Base-by-base conservation (phyloP, 805 yeast species). In the Candida nanaspora region DNA sequence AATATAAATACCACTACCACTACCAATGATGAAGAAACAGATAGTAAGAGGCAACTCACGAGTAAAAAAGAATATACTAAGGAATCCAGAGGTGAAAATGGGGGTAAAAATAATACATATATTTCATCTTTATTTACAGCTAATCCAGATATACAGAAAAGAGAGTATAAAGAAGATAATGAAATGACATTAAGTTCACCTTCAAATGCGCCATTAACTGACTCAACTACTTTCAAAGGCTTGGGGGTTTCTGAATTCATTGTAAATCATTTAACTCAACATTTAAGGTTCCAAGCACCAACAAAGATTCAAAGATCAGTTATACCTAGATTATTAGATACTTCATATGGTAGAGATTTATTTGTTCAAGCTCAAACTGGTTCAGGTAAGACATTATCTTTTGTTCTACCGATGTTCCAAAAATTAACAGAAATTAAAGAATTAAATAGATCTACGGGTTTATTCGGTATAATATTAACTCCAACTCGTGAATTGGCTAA, bases 301-400 rank as follows among this genome's bases (percentile, higher is more conserved):
- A 94, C 98, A 0, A 78, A 77, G 50, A 86, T 93, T 49, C 99
- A 93, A 62, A 73, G 86, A 47, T 64, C 82, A 6, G 93, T 84
- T 0, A 67, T 88, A 9, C 96, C 98, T 18, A 67, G 69, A 39
- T 57, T 79, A 23, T 49, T 75, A 6, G 56, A 66, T 1, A 49
- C 70, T 33, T 33, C 37, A 30, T 38, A 37, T 19, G 64, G 71
- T 18, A 62, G 68, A 26, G 98, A 93, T 61, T 65, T 88, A 41
- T 84, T 93, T 49, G 84, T 93, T 36, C 94, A 88, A 56, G 96
- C 99, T 0, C 97, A 94, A 62, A 93, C 99, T 0, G 99, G 99
- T 40, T 89, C 98, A 0, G 99, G 99, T 61, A 93, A 93, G 61
- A 93, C 99, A 0, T 63, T 93, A 41, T 81, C 98, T 0, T 94